Evolutionary conservation across 2,329 filamentous ascomycete genomes (phyloP), one percentile per base, ranked within the genome.

Genomic region (Graphium sp.): DNA sequence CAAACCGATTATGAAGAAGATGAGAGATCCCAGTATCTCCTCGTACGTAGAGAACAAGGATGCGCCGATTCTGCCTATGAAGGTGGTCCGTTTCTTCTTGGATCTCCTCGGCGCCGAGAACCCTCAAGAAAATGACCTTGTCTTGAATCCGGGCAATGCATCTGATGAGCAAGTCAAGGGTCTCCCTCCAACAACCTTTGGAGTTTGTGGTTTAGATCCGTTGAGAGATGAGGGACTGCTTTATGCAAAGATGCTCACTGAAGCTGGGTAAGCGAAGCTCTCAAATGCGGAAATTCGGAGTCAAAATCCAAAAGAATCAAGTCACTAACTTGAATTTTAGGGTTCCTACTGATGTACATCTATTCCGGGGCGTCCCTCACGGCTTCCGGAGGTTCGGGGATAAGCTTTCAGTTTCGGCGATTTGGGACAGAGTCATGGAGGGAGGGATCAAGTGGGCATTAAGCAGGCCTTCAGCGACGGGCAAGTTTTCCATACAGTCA

Each of bases 361-460:
- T 69, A 1, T 67, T 66, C 40, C 53, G 47, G 16, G 64, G 65
- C 0, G 42, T 69, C 1, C 66, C 66, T 0, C 66, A 70, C 44
- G 58, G 56, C 0, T 66, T 66, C 14, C 32, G 46, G 4, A 34
- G 42, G 1, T 58, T 54, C 32, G 53, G 53, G 4, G 46, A 50
- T 7, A 46, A 42, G n/a, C 28, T 62, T 7, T 45, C 49, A 9
- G 50, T 48, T 16, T 50, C 45, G 5, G 41, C 46, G 18, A 38
- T 50, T 19, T 62, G 56, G 55, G 58, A 62, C 28, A 38, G 43
- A 17, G 49, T 55, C 7, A 45, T 58, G 16, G 49, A 55, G 21
- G 37, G 53, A 7, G 59, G 58, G 0, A 57, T 62, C 11, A 29
- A 33, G 6, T 63, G 58, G 59, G 41, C 44, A 2, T 26, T 58